Conservation (phyloP, 2,329 filamentous ascomycete species). For the Intubia oerlemansii region DNA sequence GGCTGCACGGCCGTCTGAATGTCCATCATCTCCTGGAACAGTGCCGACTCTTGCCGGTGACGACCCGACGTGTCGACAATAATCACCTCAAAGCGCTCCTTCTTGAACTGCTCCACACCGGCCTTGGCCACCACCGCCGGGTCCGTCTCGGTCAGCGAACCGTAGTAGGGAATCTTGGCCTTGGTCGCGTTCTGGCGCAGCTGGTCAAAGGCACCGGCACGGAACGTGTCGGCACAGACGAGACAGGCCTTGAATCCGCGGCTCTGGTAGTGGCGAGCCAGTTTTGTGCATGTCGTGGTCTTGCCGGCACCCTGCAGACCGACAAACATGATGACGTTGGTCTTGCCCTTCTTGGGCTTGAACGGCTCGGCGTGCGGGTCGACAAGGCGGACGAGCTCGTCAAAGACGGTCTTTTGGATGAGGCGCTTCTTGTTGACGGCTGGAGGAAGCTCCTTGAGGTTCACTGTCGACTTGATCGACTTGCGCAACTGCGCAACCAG, state of each 20-base stretch:
- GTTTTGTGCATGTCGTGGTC: slow-evolving; percentile 93
- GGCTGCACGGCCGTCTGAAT: slow-evolving; percentile 80
- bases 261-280: slow-evolving; percentile 85
- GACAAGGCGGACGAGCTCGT: slow-evolving; percentile 87
- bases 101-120: slow-evolving; percentile 97
- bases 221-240: slow-evolving; percentile 95
- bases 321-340: slow-evolving; percentile 98
- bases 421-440: slow-evolving; percentile 96
- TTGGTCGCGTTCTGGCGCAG: slow-evolving; percentile 98
- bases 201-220: slow-evolving; percentile 95
- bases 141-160: slow-evolving; percentile 88
- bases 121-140: slow-evolving; percentile 84
- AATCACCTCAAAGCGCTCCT: slow-evolving; percentile 94
- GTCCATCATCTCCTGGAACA: slow-evolving; percentile 96
- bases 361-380: slow-evolving; percentile 90
- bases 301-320: slow-evolving; percentile 95
- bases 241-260: slow-evolving; percentile 82
- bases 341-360: slow-evolving; percentile 88
- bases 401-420: slow-evolving; percentile 94
- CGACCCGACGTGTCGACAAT: slow-evolving; percentile 95
- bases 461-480: slow-evolving; percentile 76
- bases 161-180: slow-evolving; percentile 97
- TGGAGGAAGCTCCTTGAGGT: slow-evolving; percentile 81
- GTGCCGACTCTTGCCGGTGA: slow-evolving; percentile 81
- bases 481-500: slow-evolving; percentile 82